These are phyloP conservation scores for Polygonum aviculare DNA, from an alignment of 148 eudicot genomes.

Conservation along the genomic window DNA sequence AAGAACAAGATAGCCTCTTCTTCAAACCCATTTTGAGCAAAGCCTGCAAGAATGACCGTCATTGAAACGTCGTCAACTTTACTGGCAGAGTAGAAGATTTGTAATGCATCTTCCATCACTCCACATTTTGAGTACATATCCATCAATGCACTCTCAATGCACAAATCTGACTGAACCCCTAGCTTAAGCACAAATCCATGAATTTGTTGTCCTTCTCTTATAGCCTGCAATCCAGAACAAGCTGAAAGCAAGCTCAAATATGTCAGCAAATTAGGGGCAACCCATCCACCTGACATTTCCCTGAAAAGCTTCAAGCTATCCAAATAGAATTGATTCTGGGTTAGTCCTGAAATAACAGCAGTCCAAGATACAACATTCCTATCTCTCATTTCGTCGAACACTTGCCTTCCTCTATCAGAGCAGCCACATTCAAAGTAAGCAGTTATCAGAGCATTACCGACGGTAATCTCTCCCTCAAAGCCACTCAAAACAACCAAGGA, in stretches of 20 bases:
- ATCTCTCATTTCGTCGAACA: slow-evolving; percentile 17
- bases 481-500: slow-evolving; percentile 21
- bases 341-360: slow-evolving; percentile 28
- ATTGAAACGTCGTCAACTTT: slow-evolving; percentile 59
- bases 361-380: slow-evolving; percentile 38
- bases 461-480: slow-evolving; percentile 19
- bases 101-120: slow-evolving; percentile 45
- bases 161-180: slow-evolving; percentile 57
- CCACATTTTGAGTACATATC: slow-evolving; percentile 90
- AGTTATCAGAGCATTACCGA: slow-evolving; percentile 32
- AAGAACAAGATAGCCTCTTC: slow-evolving; percentile 66
- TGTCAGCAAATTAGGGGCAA: slow-evolving; percentile 61
- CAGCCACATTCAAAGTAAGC: slow-evolving; percentile 38
- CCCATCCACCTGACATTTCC: slow-evolving; percentile 38
- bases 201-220: slow-evolving; percentile 51
- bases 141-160: slow-evolving; percentile 80
- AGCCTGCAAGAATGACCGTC: slow-evolving; percentile 63
- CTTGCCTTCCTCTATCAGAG: slow-evolving; percentile 17
- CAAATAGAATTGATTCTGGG: slow-evolving; percentile 29
- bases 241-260: slow-evolving; percentile 59
- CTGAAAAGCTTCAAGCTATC: slow-evolving; percentile 51
- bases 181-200: slow-evolving; percentile 56
- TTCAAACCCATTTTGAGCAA: slow-evolving; percentile 75
- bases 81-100: slow-evolving; percentile 51
- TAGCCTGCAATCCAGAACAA: slow-evolving; percentile 62